A percentile compares a stretch with the other conserved stretches of the same genome.
phyloP scores from a whole-genome alignment of 2,329 filamentous ascomycete genomes.

The Cordyceps tenuipes region DNA sequence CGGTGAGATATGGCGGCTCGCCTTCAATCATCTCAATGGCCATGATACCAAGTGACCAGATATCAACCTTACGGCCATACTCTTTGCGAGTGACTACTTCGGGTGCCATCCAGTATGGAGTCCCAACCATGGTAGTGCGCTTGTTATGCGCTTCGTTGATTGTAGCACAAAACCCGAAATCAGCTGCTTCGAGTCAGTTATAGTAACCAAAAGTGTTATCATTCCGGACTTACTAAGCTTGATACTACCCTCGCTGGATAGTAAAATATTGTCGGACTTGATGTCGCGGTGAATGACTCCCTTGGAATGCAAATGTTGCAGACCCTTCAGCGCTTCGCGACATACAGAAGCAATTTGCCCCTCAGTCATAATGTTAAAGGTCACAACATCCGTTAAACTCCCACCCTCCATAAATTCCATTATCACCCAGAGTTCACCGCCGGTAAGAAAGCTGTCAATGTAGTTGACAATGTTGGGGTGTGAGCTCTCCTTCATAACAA shows the following conservation, averaged over 20 bases:
- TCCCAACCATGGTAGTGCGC: slow-evolving; percentile 97
- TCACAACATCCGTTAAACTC: slow-evolving; percentile 94
- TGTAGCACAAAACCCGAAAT: slow-evolving; percentile 97
- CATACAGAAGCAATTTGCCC: slow-evolving; percentile 95
- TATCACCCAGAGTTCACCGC: slow-evolving; percentile 91
- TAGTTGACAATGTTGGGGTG: slow-evolving; percentile 99
- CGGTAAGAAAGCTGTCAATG: slow-evolving; percentile 89
- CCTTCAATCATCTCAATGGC: slow-evolving; percentile 99
- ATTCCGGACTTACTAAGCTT: slow-evolving; percentile 72
- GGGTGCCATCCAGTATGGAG: slow-evolving; percentile 99
- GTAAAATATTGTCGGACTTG: slow-evolving; percentile 95
- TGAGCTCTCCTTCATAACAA: slow-evolving; percentile 98
- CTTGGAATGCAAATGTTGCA: slow-evolving; percentile 95
- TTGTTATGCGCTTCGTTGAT: slow-evolving; percentile 97
- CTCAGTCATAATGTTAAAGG: slow-evolving; percentile 98
- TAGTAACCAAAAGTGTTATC: background rate
- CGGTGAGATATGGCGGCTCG: slow-evolving; percentile 92
- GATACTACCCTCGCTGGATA: slow-evolving; percentile 91
- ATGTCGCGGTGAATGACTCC: slow-evolving; percentile 98
- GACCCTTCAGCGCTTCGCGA: slow-evolving; percentile 79
- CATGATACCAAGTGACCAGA: slow-evolving; percentile 98
- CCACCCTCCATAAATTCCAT: slow-evolving; percentile 99
- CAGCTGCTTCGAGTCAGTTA: slow-evolving; percentile 51
- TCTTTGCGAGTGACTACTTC: slow-evolving; percentile 97
- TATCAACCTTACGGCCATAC: slow-evolving; percentile 96